Percentiles rank a stretch among this genome's conserved stretches.
These are phyloP conservation scores for Tuber aestivum DNA, from an alignment of 495 filamentous ascomycete species.

Conservation along the genomic window DNA sequence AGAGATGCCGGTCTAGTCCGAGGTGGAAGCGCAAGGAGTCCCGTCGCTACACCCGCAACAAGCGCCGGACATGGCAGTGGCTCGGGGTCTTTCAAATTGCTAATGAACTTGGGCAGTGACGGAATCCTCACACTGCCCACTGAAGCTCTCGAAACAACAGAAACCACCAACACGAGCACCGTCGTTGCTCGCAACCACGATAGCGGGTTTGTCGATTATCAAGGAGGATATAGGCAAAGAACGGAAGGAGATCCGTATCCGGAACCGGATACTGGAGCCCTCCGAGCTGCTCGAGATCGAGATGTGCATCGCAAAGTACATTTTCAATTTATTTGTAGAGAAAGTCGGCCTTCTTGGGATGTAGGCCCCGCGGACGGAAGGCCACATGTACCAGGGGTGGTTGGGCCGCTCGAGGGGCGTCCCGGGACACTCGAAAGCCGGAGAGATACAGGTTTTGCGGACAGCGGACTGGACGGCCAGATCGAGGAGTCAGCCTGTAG, in stretches of 20 bases:
- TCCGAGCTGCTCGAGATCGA: not conserved
- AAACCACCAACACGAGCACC: constrained; percentile 1
- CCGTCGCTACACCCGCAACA: constrained; percentile 10
- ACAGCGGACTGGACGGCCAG: not conserved
- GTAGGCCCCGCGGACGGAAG: not conserved
- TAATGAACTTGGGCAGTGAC: constrained; percentile 7
- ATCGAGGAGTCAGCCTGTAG: not conserved
- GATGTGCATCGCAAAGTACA: not conserved
- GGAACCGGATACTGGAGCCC: not conserved
- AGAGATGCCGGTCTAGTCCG: constrained; percentile 31
- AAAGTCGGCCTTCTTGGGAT: not conserved
- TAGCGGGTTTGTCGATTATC: not conserved
- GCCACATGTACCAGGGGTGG: not conserved
- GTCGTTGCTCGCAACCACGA: constrained; percentile 14
- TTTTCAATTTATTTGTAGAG: not conserved
- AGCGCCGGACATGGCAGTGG: constrained; percentile 8
- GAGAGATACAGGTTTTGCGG: not conserved
- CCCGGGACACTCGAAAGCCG: not conserved
- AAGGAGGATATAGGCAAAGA: not conserved
- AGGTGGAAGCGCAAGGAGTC: constrained; percentile 10
- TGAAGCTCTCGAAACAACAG: not conserved
- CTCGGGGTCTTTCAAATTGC: constrained; percentile 24
- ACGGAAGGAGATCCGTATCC: too few species aligned
- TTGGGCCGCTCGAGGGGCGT: not conserved
- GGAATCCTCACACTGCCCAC: not conserved